Evolutionary conservation across 306 rosid genomes (phyloP).

Genomic region (Cicer yamashitae): DNA sequence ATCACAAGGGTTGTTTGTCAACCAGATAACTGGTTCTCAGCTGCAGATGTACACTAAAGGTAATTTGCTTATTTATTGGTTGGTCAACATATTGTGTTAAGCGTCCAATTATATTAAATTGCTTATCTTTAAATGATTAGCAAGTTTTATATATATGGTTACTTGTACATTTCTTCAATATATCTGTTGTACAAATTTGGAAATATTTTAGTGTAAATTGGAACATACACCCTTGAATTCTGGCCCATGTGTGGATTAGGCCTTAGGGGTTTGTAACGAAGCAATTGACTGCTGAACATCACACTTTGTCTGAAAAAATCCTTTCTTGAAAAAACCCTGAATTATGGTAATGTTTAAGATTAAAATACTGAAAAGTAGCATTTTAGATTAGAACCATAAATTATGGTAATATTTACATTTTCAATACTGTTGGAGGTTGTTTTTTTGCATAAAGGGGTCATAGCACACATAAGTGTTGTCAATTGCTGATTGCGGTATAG

Average conservation of each 20-base stretch:
- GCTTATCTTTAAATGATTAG: constrained; percentile 29
- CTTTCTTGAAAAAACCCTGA: constrained; percentile 23
- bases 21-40: constrained; percentile 56
- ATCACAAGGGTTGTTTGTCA: constrained; percentile 52
- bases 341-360: constrained; percentile 13
- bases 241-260: constrained; percentile 28
- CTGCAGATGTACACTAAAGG: constrained; percentile 63
- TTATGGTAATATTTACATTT: neutral
- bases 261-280: constrained; percentile 7
- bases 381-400: neutral
- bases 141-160: constrained; percentile 28
- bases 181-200: constrained; percentile 11
- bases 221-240: constrained; percentile 12
- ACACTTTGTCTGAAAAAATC: neutral
- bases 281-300: constrained; percentile 32
- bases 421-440: constrained; percentile 13
- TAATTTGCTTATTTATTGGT: constrained; percentile 49
- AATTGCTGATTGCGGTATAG: too few relatives aligned
- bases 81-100: constrained; percentile 35
- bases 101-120: constrained; percentile 25
- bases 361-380: constrained; percentile 26
- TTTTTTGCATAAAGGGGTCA: constrained; percentile 10
- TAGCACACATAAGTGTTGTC: neutral
- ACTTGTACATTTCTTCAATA: constrained; percentile 26
- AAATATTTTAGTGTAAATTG: neutral